Evolutionary conservation across 371 early-diverging fungal genomes (phyloP).

Genomic region (Mortierella sp.): DNA sequence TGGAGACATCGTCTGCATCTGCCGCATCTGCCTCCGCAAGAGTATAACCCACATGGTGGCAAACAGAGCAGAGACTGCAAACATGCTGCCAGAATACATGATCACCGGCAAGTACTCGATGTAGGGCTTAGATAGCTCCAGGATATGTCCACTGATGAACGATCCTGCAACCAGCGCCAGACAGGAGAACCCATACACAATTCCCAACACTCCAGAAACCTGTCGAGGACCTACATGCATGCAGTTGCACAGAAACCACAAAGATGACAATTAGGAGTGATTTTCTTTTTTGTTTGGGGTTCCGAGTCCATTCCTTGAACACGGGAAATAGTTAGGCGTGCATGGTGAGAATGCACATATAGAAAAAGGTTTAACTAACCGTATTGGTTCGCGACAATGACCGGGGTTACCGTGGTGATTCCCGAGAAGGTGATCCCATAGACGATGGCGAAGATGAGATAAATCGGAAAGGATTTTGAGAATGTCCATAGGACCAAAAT

Average conservation of each 20-base stretch:
- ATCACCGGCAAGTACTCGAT: constrained; percentile 23
- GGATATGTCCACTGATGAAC: constrained; percentile 24
- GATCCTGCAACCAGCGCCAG: constrained; percentile 26
- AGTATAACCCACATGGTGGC: constrained; percentile 21
- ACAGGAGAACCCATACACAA: constrained; percentile 30
- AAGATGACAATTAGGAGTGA: neutral
- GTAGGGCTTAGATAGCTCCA: constrained; percentile 19
- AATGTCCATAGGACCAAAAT: constrained; percentile 74
- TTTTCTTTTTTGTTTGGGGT: neutral
- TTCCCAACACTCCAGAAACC: constrained; percentile 24
- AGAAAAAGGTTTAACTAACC: constrained; percentile 6
- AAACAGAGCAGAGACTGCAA: constrained; percentile 22
- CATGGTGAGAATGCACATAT: neutral
- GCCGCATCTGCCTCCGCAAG: neutral
- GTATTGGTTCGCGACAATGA: constrained; percentile 51
- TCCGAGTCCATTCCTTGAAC: neutral
- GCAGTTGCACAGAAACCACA: neutral
- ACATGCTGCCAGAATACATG: constrained; percentile 27
- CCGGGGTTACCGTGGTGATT: constrained; percentile 60
- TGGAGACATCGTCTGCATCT: neutral
- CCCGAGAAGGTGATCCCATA: constrained; percentile 67
- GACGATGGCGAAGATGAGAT: constrained; percentile 63
- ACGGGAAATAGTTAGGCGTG: neutral
- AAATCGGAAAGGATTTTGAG: constrained; percentile 57
- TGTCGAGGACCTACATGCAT: constrained; percentile 17